Evolutionary conservation across 129 eudicot genomes (phyloP), one percentile per base, ranked within the genome.

Genomic region (Tagetes erecta): DNA sequence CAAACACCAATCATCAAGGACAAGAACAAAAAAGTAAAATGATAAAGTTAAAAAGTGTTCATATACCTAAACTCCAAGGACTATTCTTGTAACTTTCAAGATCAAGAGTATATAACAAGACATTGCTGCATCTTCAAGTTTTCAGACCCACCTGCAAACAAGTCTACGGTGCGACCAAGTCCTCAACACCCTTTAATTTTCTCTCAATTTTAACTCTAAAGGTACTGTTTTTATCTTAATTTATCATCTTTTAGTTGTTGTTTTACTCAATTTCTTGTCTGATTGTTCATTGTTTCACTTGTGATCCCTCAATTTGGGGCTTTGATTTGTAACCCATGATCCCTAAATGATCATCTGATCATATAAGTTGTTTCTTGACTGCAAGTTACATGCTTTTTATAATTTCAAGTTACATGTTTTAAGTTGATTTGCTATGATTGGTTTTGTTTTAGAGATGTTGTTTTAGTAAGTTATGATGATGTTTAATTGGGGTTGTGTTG

Each of bases 191-290:
- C 52, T 46, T 46, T 46, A 14, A 64, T 41, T 13, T 64, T 71
- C 50, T 31, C 57, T 53, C 67, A 41, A 31, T 62, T 71, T 70
- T 14, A 33, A 46, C 66, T 70, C 71, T 44, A 69, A 78, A 78
- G 82, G 82, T 78, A 71, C 50, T 51, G 2, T 4, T 63, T 27
- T 27, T 97, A 91, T 72, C 60, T 2, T 46, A 46, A 53, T 14
- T 46, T 9, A 10, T 46, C n/a, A 46, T 46, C 0, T 1, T 53
- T 14, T 53, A 5, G 20, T 53, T 20, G 35, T 53, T 46, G 0
- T 46, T 53, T 0, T 6, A 53, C 0, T 5, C 34, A 53, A 20
- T 20, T 14, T 53, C 34, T 50, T 50, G 5, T 13, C 27, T 7
- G 60, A 53, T 53, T 34, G 20, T 53, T n/a, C 8, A 1, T 53